Evolutionary conservation across 306 rosid genomes (phyloP), one percentile per base, ranked within the genome.

Genomic region (Elaeagnus macrophylla): DNA sequence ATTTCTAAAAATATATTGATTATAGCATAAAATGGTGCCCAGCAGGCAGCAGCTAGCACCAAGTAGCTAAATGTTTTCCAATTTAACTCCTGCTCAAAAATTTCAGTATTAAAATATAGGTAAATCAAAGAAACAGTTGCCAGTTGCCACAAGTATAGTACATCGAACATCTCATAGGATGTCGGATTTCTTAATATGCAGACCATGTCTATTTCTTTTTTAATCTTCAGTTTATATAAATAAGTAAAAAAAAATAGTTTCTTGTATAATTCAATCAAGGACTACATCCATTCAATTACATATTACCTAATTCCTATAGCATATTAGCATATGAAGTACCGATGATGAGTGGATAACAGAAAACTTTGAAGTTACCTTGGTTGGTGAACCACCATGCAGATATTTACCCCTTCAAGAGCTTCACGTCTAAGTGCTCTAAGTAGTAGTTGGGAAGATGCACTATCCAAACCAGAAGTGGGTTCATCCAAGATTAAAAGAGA

Each of bases 301-400:
- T 55, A 16, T 14, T 39, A 1, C 48, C 9, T 17, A 57, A 48
- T 9, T 48, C 41, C 47, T 43, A 15, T 7, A 11, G 12, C 3
- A 19, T 37, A 25, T 9, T 7, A 11, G 12, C 3, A 19, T 37
- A 25, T 9, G 48, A 20, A 39, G 44, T 41, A 59, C 57, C 18
- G 25, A 18, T 16, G 11, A 54, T 7, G 32, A 59, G 20, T 66
- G 59, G 17, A 42, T 9, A 40, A 53, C 40, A 38, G 62, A 56
- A 52, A 51, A 62, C 16, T 48, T 18, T 37, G 41, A 56, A 61
- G 62, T 40, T 78, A 91, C 99, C 96, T 91, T 46, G 99, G 99
- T 81, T 91, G 99, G 72, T 91, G 99, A 74, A 91, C 99, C 78
- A 91, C 99, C 94, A 75, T 78, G 75, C 95, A 91, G 65, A 91